Base-by-base conservation (phyloP, 2,329 filamentous ascomycete species). In the Cryphonectria carpinicola region DNA sequence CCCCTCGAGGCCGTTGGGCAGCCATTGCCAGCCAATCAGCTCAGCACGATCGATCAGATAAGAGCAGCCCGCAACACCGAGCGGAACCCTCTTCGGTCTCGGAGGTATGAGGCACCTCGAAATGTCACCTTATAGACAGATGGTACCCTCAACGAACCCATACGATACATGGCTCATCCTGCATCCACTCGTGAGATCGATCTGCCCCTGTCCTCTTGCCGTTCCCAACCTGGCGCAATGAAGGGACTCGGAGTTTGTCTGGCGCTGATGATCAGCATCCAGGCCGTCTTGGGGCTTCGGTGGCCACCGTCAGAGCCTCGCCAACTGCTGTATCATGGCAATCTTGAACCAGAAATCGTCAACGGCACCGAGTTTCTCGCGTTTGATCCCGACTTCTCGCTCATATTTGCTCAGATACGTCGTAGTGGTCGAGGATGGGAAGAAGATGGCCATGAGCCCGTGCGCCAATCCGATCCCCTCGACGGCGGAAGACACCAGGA, bases 271-370 rank as follows among this genome's bases (percentile, higher is more conserved):
- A 13, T 25, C 49, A 28, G 49, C 49, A 54, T 54, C 8, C 49
- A 54, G n/a, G 49, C n/a, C 7, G 49, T 14, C n/a, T 25, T 25
- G 49, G 13, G 13, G 49, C n/a, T 25, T 25, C 49, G n/a, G 25
- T 25, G 49, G 10, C 8, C 49, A 54, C 4, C 52, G 25, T 17
- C 11, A 56, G 52, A 6, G 25, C 3, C 52, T 32, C 11, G 11
- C 35, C 35, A 13, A 63, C 60, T 63, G 17, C 60, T 63, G 8
- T 62, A 62, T 35, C 60, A 63, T 4, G 60, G 60, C 60, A 63
- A 28, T 14, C 19, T 17, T 37, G 35, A 19, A 13, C 39, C 60
- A 28, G 60, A n/a, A n/a, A 37, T 43, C 35, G 25, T n/a, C 39
- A 25, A n/a, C 17, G 32, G 60, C 60, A 43, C 60, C 32, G 60